Base-by-base conservation (phyloP, 768 basidiomycete species). In the Psilocybe azurescens region DNA sequence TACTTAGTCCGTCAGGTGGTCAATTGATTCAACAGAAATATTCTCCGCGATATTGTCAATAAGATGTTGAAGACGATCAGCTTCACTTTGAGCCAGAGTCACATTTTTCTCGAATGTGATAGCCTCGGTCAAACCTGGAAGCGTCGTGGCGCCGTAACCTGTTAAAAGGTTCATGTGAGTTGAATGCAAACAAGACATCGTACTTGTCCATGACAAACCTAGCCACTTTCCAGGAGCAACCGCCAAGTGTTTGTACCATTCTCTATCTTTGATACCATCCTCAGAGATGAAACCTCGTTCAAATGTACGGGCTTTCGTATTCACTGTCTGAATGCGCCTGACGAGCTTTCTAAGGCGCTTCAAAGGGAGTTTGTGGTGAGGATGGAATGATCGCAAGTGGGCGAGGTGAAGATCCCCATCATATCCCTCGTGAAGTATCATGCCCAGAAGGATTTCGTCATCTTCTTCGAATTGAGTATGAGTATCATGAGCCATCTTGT, bases 141-240 rank as follows among this genome's bases (percentile, higher is more conserved):
- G 80, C 0, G 93, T 93, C 0, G 93, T 95, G 0, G 93, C 91
- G 16, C 93, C 93, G 69, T 94, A 93, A 7, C 91, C 90, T 89
- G 44, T 53, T 28, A 38, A 33, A 87, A 18, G 49, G 29, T 28
- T 24, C 39, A 29, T 18, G n/a, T 29, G n/a, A 56, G 36, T 39
- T 18, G n/a, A 28, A 24, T 39, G 16, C 16, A 10, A n/a, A 24
- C 24, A 49, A 29, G 29, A 8, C 24, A 39, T 33, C 8, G 29
- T 47, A 24, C 54, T 53, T 46, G 41, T 44, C n/a, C 58, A 52
- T 8, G 50, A 77, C 83, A 65, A 65, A 91, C 90, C 89, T 50
- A 90, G 85, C 87, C 89, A 89, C 73, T 92, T 89, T 50, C 94
- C 94, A 32, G 95, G 94, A 4, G 94, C 93, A 54, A 94, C 91